Conservation (phyloP, 306 rosid genomes). For the Malus asiatica region DNA sequence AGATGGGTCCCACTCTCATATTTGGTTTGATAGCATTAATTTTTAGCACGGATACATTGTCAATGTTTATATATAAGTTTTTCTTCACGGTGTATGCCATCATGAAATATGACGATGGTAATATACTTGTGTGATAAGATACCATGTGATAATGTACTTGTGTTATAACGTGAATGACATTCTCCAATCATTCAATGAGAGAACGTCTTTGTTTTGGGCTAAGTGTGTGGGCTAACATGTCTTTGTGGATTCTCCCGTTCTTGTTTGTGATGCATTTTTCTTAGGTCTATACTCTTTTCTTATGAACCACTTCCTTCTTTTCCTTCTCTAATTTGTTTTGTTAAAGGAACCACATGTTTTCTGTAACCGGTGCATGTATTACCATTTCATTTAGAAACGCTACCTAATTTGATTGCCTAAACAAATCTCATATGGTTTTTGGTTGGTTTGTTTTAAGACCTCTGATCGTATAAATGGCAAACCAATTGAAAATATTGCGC, state of each 20-base stretch:
- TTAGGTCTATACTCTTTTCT: not conserved
- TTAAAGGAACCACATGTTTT: not conserved
- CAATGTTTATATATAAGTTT: no score
- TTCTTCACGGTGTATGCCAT: no score
- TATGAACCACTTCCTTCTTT: not conserved
- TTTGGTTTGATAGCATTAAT: no score
- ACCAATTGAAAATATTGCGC: no score
- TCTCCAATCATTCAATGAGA: not conserved
- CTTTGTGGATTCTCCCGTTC: not conserved
- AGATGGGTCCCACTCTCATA: not conserved
- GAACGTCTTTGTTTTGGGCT: not conserved
- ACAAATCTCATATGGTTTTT: not conserved
- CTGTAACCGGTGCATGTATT: not conserved
- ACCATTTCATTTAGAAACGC: not conserved
- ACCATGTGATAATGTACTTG: no score
- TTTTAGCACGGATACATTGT: no score
- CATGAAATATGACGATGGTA: no score
- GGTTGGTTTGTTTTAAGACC: not conserved
- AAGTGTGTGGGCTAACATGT: not conserved
- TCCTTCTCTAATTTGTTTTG: not conserved
- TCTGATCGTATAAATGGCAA: not conserved
- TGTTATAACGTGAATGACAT: no score
- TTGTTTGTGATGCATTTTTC: not conserved
- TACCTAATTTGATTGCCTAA: not conserved
- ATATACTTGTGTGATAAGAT: no score